These are phyloP conservation scores for Immersiella caudata DNA, from an alignment of 495 filamentous ascomycete species.

Conservation along the genomic window DNA sequence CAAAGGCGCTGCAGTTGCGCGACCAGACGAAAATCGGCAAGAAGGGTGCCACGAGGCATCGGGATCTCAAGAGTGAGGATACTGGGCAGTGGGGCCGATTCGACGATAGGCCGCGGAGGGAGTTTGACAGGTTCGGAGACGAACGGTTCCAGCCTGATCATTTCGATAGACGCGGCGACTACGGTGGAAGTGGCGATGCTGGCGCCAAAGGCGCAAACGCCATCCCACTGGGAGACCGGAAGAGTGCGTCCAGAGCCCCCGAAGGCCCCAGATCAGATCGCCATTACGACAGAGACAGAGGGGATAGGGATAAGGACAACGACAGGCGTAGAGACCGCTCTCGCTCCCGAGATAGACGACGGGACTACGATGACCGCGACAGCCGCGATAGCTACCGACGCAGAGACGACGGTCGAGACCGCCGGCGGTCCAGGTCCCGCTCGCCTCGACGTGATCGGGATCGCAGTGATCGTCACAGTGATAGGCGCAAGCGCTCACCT, in stretches of 20 bases:
- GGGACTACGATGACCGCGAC: slow-evolving; percentile 23
- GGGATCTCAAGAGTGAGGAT: slow-evolving; percentile 87
- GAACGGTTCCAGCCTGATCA: slow-evolving; percentile 73
- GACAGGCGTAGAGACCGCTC: slow-evolving; percentile 22
- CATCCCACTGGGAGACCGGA: slow-evolving; percentile 61
- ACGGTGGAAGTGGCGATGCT: slow-evolving; percentile 30
- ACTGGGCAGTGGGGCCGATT: slow-evolving; percentile 80
- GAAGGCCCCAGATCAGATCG: slow-evolving; percentile 41
- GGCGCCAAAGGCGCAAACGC: slow-evolving; percentile 61
- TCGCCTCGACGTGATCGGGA: slow-evolving; percentile 24
- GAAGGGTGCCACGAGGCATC: slow-evolving; percentile 89
- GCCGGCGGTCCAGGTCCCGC: slow-evolving; percentile 30
- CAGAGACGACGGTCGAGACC: slow-evolving; percentile 31
- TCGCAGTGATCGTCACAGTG: slow-evolving; percentile 51
- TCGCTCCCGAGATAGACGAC: slow-evolving; percentile 31
- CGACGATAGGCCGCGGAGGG: slow-evolving; percentile 55
- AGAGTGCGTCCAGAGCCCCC: slow-evolving; percentile 35
- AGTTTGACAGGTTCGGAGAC: slow-evolving; percentile 55
- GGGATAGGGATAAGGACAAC: slow-evolving; percentile 25
- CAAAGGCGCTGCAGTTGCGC: slow-evolving; percentile 89
- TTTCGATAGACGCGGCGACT: slow-evolving; percentile 44
- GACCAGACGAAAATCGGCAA: slow-evolving; percentile 93
- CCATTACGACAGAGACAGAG: slow-evolving; percentile 29
- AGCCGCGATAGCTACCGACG: slow-evolving; percentile 11
- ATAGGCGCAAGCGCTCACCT: slow-evolving; percentile 63